Evolutionary conservation across 495 filamentous ascomycete species (phyloP), one percentile per base, ranked within the genome.

Genomic region (Recurvomyces mirabilis): DNA sequence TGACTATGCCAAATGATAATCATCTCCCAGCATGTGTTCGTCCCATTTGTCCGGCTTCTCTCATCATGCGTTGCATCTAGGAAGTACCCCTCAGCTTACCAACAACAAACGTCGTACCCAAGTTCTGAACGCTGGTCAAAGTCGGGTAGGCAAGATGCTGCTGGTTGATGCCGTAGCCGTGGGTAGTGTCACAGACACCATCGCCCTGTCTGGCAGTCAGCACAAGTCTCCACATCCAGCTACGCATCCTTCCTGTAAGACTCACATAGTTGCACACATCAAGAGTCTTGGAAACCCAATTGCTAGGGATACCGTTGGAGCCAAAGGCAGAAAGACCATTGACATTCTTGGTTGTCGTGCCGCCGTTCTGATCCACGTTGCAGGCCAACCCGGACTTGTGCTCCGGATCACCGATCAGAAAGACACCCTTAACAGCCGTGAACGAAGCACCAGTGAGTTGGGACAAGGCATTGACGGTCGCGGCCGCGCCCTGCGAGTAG

Each of bases 401-500:
- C n/a, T 40, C 17, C 25, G 48, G 48, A 28, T 51, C 21, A 15
- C 48, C 48, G 34, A 51, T 40, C 10, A 51, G 32, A 12, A 38
- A 47, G 10, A 51, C 48, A 18, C 48, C 48, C 15, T 25, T 26
- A 11, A 51, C 43, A 22, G 48, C 48, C 13, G 48, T 28, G 43
- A 51, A 46, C 19, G 19, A 28, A 7, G 33, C 33, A 15, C 33
- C 33, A 15, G 48, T 33, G 21, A 51, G 19, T 19, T 48, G 11
- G 5, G 5, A 2, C 20, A 51, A 13, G 12, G 48, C 48, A 26
- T 48, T 48, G 20, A 34, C 19, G 5, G 48, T 51, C 20, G 48
- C 48, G 19, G 48, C 43, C 3, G 48, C 48, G 9, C 48, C 48
- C 34, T 51, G 48, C 10, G 43, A 47, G 48, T 51, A 51, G 21